A percentile compares a stretch with the other conserved stretches of the same genome.
Conservation (phyloP, 768 basidiomycete species). For the Podaxis sp. region DNA sequence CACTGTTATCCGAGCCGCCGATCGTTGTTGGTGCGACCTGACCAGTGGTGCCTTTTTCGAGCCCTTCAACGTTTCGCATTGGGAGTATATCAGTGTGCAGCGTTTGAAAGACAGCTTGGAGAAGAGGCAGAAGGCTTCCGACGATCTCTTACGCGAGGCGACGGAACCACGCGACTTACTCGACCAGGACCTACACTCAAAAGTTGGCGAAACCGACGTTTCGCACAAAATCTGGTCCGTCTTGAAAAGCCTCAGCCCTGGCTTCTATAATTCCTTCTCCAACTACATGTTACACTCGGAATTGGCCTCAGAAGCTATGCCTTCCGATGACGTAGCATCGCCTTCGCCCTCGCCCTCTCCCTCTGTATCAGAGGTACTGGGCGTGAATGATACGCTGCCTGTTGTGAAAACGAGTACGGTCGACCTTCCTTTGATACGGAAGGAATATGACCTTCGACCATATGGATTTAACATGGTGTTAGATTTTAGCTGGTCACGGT, state of each 20-base stretch:
- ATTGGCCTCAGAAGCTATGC: neutral
- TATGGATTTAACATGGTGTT: constrained; percentile 73
- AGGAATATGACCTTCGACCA: constrained; percentile 69
- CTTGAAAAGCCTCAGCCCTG: constrained; percentile 15
- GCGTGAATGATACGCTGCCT: neutral
- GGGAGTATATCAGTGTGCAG: constrained; percentile 69
- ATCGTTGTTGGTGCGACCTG: constrained; percentile 88
- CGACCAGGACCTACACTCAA: constrained; percentile 1
- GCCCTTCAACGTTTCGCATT: constrained; percentile 72
- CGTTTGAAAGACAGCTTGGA: constrained; percentile 42
- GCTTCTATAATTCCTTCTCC: constrained; percentile 7
- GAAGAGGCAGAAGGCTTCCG: constrained; percentile 29
- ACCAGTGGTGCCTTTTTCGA: constrained; percentile 65
- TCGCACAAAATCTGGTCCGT: constrained; percentile 18
- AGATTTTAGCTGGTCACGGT: constrained; percentile 67
- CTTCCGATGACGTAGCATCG: constrained; percentile 11
- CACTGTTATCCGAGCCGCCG: constrained; percentile 60
- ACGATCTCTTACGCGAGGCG: constrained; percentile 11
- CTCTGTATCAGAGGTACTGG: neutral
- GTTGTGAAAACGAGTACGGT: constrained; percentile 16
- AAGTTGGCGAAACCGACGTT: neutral
- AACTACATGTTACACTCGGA: constrained; percentile 7
- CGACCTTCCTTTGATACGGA: constrained; percentile 32
- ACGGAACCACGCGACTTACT: constrained; percentile 5
- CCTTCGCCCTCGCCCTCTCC: neutral